A percentile compares a stretch with the other conserved stretches of the same genome.
phyloP scores from a whole-genome alignment of 192 early-diverging fungal species.

The Entomortierella parvispora region DNA sequence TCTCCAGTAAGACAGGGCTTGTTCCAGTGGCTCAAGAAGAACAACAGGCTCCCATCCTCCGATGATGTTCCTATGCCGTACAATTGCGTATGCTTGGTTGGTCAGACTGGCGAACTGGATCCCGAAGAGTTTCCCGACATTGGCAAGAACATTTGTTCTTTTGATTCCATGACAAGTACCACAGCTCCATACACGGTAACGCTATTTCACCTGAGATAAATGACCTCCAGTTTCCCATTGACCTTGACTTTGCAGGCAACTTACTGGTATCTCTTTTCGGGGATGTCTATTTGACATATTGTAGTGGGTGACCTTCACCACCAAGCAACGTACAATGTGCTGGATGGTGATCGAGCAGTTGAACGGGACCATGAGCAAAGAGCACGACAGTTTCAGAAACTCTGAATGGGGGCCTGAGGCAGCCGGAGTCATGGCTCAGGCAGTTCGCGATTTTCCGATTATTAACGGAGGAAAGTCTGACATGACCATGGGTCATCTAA shows the following conservation, averaged over 20 bases:
- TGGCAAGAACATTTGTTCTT: neutral
- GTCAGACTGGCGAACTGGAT: neutral
- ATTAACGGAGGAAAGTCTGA: neutral
- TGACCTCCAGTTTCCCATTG: neutral
- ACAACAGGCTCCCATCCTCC: neutral
- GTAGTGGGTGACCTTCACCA: slow-evolving; percentile 13
- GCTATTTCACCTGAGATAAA: neutral
- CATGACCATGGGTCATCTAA: slow-evolving; percentile 8
- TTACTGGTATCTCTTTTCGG: neutral
- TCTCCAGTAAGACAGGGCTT: slow-evolving; percentile 14
- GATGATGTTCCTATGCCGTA: neutral
- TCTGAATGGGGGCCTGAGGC: slow-evolving; percentile 13
- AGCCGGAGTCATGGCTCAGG: slow-evolving; percentile 8
- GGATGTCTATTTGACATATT: too few relatives aligned
- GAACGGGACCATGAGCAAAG: neutral
- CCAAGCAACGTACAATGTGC: neutral
- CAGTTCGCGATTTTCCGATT: neutral
- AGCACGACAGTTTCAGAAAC: neutral
- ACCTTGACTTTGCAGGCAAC: neutral
- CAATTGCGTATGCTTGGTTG: slow-evolving; percentile 2
- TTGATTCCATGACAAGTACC: neutral
- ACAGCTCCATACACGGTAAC: neutral
- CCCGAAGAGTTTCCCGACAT: slow-evolving; percentile 2
- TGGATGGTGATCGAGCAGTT: slow-evolving; percentile 4
- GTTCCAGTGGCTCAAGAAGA: slow-evolving; percentile 2